Evolutionary conservation across 257 asterid species (phyloP), one percentile per base, ranked within the genome.

Genomic region (Solanum bulbocastanum): DNA sequence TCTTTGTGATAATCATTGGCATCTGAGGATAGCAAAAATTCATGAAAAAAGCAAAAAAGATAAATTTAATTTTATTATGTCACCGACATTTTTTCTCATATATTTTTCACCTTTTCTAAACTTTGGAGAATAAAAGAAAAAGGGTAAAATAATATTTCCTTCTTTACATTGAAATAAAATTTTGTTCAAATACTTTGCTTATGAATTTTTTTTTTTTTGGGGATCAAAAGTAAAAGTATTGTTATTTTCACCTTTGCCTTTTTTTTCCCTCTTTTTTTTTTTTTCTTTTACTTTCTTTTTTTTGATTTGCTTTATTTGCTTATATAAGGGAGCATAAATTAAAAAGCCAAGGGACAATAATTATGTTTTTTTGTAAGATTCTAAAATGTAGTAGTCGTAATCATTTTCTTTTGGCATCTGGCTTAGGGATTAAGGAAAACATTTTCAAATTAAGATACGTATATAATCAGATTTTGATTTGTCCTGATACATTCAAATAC

Each of bases 151-250:
- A 76, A n/a, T 7, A 86, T 92, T 62, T 42, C 30, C 87, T 65
- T 84, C 62, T 84, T 84, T 84, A 62, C 6, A 37, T 58, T 84
- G 75, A 37, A 23, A 30, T 15, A 4, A 60, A 58, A 84, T 13
- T 39, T 68, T 73, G 18, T 73, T 73, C 52, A 62, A 35, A 25
- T 33, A 15, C 65, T 42, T 78, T 78, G 9, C 37, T 25, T 40
- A 1, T 42, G 62, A 40, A 5, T 3, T 10, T 44, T 2, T 11
- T 2, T 14, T 14, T 39, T 83, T 58, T 84, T 84, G 88, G 82
- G 89, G 84, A 87, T 76, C 91, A 75, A 93, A 93, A 90, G 94
- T 42, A 72, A 86, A 90, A 90, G 90, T 90, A 91, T 44, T 89
- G 87, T 85, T 83, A 72, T 91, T 88, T 89, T 91, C 89, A 68